Evolutionary conservation across 2,329 filamentous ascomycete genomes (phyloP).

Genomic region (Fusarium brachygibbosum): DNA sequence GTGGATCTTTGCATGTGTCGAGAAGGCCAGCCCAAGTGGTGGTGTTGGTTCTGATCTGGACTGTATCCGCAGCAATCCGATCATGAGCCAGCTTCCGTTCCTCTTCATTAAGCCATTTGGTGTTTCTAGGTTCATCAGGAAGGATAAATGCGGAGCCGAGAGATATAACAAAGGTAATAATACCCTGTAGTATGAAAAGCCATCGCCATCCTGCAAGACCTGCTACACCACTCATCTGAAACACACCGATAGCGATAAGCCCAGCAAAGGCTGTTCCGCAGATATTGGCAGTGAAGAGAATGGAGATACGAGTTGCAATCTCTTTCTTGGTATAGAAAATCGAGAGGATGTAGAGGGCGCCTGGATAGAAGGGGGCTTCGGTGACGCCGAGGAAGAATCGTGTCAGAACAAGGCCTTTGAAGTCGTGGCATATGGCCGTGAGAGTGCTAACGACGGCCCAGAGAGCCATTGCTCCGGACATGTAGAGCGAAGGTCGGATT

Average conservation of each 20-base stretch:
- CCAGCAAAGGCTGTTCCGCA: slow-evolving; percentile 57
- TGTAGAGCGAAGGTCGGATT: slow-evolving; percentile 60
- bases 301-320: slow-evolving; percentile 57
- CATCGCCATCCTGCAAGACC: slow-evolving; percentile 51
- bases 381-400: slow-evolving; percentile 59
- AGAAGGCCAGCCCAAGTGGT: slow-evolving; percentile 60
- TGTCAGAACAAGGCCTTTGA: slow-evolving; percentile 57
- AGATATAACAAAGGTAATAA: slow-evolving; percentile 46
- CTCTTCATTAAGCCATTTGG: slow-evolving; percentile 53
- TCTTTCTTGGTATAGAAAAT: slow-evolving; percentile 68
- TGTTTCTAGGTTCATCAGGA: slow-evolving; percentile 57
- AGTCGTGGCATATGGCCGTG: slow-evolving; percentile 57
- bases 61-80: slow-evolving; percentile 53
- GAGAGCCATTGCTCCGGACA: slow-evolving; percentile 55
- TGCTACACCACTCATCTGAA: slow-evolving; percentile 44
- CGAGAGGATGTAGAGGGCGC: slow-evolving; percentile 59
- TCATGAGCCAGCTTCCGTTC: slow-evolving; percentile 59
- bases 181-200: slow-evolving; percentile 52
- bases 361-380: slow-evolving; percentile 58
- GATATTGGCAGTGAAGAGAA: slow-evolving; percentile 59
- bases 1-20: slow-evolving; percentile 54
- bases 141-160: slow-evolving; percentile 51
- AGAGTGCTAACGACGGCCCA: slow-evolving; percentile 60
- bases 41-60: slow-evolving; percentile 54
- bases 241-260: slow-evolving; percentile 60